phyloP scores from a whole-genome alignment of 352 stramenopile species.

The Globisporangium viniferum region DNA sequence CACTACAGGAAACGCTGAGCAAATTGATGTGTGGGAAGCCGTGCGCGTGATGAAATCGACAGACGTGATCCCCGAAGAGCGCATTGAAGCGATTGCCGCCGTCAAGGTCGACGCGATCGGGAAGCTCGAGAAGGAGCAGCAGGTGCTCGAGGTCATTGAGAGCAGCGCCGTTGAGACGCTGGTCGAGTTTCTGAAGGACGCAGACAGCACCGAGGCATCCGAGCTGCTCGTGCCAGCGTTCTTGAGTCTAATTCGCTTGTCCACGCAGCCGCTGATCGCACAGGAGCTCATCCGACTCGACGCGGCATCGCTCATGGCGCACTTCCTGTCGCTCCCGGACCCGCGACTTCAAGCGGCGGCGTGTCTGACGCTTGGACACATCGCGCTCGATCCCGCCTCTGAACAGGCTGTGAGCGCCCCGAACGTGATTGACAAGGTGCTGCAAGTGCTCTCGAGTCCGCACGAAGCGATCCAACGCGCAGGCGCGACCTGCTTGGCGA shows the following conservation, averaged over 20 bases:
- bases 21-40: conserved; percentile 21
- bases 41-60: conserved; percentile 33
- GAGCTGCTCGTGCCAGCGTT: conserved; percentile 61
- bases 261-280: conserved; percentile 40
- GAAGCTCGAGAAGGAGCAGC: conserved; percentile 27
- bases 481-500: conserved; percentile 48
- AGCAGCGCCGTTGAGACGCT: conserved; percentile 43
- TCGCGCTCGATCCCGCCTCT: conserved; percentile 45
- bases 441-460: conserved; percentile 43
- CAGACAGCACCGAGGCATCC: conserved; percentile 38
- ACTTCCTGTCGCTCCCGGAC: conserved; percentile 45
- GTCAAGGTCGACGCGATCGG: conserved; percentile 29
- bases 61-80: conserved; percentile 26
- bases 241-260: conserved; percentile 61
- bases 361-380: conserved; percentile 57
- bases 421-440: conserved; percentile 35
- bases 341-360: conserved; percentile 59
- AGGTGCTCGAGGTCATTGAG: conserved; percentile 55
- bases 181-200: conserved; percentile 49
- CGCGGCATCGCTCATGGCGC: conserved; percentile 29
- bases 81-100: conserved; percentile 34
- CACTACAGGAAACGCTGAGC: not conserved
- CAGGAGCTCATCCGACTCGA: conserved; percentile 63
- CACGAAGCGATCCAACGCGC: conserved; percentile 64
- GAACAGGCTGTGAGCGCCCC: conserved; percentile 28